Percentiles rank a stretch among this genome's conserved stretches.
phyloP scores from a whole-genome alignment of 306 rosid genomes.

The Cucurbita pepo region DNA sequence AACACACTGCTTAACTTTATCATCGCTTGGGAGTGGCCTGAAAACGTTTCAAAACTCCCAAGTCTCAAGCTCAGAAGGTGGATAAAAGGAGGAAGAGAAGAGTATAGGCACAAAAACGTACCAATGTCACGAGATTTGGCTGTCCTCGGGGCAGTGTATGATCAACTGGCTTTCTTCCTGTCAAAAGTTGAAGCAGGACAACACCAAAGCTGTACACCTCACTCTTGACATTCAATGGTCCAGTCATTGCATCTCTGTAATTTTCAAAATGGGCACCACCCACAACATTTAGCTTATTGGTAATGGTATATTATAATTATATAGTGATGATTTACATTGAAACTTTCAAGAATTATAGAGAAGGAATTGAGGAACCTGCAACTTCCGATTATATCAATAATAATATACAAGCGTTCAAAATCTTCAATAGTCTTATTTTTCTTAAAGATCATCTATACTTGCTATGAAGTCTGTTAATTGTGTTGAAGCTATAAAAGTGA shows the following conservation, averaged over 20 bases:
- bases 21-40: slow-evolving; percentile 95
- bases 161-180: slow-evolving; percentile 92
- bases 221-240: slow-evolving; percentile 82
- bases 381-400: background rate
- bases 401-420: background rate
- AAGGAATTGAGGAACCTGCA: background rate
- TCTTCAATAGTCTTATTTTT: background rate
- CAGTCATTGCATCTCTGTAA: slow-evolving; percentile 82
- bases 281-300: background rate
- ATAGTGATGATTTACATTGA: background rate
- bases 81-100: background rate
- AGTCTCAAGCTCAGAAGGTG: slow-evolving; percentile 8
- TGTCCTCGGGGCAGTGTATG: slow-evolving; percentile 87
- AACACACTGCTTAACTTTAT: slow-evolving; percentile 72
- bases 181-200: slow-evolving; percentile 79
- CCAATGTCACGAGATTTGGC: slow-evolving; percentile 92
- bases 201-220: slow-evolving; percentile 90
- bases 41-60: slow-evolving; percentile 11
- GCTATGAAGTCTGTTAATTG: background rate
- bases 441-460: background rate
- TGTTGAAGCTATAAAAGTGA: background rate
- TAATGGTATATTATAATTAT: background rate
- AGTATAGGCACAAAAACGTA: slow-evolving; percentile 15
- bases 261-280: background rate
- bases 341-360: background rate